A percentile compares a stretch with the other conserved stretches of the same genome.
phyloP scores from a whole-genome alignment of 2,329 filamentous ascomycete species.

The Lecanicillium sp. region DNA sequence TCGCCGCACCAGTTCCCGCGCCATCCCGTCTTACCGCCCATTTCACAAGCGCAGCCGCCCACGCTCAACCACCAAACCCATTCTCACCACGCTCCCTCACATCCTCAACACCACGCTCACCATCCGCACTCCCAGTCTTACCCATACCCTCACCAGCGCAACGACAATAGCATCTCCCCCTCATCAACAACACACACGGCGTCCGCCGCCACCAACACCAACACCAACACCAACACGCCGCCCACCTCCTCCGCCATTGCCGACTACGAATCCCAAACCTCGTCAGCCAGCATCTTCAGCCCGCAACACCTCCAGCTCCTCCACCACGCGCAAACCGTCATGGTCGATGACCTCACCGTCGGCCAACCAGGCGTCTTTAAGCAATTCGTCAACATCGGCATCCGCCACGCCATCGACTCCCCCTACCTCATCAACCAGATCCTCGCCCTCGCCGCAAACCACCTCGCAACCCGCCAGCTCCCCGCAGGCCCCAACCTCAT shows the following conservation, averaged over 20 bases:
- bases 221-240: background rate
- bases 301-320: constrained; percentile 31
- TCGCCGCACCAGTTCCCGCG: background rate
- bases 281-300: constrained; percentile 20
- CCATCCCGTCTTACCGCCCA: no score
- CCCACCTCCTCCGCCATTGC: background rate
- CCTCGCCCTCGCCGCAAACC: constrained; percentile 35
- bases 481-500: constrained; percentile 7
- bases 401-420: constrained; percentile 22
- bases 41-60: no score
- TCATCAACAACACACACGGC: constrained; percentile 3
- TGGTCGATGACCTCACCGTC: constrained; percentile 14
- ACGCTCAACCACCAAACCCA: no score
- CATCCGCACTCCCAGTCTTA: no score
- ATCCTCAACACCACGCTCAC: no score
- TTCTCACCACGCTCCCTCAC: no score
- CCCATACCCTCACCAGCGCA: no score
- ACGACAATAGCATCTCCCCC: no score
- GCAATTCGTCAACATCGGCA: constrained; percentile 21
- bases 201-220: background rate
- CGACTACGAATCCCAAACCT: constrained; percentile 6
- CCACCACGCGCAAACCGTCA: constrained; percentile 23
- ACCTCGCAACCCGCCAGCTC: constrained; percentile 17
- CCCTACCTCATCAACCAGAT: constrained; percentile 40
- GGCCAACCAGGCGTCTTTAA: constrained; percentile 13